Percentiles rank a stretch among this genome's conserved stretches.
These are phyloP conservation scores for Orychophragmus violaceus DNA, from an alignment of 345 rosid species.

Conservation along the genomic window DNA sequence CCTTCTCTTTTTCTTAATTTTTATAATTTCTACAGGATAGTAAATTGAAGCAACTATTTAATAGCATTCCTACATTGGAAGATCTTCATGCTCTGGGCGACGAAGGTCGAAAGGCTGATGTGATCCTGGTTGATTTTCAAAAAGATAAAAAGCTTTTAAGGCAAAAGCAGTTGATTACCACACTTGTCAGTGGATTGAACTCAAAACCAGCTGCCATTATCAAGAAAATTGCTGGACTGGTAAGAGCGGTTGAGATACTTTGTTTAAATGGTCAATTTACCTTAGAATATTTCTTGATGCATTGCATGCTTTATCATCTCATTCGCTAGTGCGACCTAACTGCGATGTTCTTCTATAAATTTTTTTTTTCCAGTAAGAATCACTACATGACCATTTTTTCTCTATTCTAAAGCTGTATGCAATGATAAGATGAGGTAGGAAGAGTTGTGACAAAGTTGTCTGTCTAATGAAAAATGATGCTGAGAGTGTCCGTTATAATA, in stretches of 20 bases:
- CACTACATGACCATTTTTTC: background rate
- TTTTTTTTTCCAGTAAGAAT: background rate
- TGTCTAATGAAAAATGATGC: conserved; percentile 10
- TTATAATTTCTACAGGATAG: conserved; percentile 51
- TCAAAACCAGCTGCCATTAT: conserved; percentile 84
- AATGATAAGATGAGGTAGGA: background rate
- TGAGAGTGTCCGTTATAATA: background rate
- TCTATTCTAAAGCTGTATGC: too few species aligned
- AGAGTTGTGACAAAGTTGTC: conserved; percentile 5
- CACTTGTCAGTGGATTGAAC: conserved; percentile 76
- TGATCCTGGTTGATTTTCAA: conserved; percentile 74
- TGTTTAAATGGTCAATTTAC: background rate
- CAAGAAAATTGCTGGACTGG: conserved; percentile 94
- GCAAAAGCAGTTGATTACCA: conserved; percentile 72
- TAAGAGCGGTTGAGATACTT: conserved; percentile 32
- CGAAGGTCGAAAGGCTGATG: conserved; percentile 69
- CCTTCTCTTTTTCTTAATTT: background rate
- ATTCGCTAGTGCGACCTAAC: background rate
- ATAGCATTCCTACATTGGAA: conserved; percentile 67
- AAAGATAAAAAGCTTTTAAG: conserved; percentile 85
- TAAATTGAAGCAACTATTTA: conserved; percentile 70
- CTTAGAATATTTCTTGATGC: background rate
- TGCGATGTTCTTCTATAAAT: background rate
- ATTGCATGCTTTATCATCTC: background rate
- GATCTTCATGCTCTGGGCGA: conserved; percentile 78